A percentile compares a stretch with the other conserved stretches of the same genome.
Conservation (phyloP, 2,329 filamentous ascomycete genomes). For the Apiospora aurea region DNA sequence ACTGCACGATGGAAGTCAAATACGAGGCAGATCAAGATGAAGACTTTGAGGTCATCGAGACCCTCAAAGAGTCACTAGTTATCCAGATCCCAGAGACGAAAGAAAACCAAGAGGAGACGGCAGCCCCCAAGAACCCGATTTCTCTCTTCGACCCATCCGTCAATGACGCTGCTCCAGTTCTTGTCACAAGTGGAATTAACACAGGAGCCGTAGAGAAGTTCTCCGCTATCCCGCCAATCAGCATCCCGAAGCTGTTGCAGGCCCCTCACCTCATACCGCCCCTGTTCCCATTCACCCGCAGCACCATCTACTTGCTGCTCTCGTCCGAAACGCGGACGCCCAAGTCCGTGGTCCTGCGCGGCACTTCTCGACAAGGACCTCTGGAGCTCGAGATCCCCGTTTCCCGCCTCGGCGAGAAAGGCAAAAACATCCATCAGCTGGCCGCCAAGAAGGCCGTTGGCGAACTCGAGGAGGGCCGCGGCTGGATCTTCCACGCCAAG, state of each 20-base stretch:
- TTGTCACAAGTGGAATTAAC: no score
- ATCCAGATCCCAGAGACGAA: constrained; percentile 30
- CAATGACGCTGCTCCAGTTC: constrained; percentile 44
- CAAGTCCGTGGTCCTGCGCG: constrained; percentile 64
- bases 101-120: constrained; percentile 20
- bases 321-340: constrained; percentile 57
- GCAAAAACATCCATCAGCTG: constrained; percentile 71
- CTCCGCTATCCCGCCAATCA: constrained; percentile 59
- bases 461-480: constrained; percentile 74
- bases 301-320: constrained; percentile 70
- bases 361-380: constrained; percentile 62
- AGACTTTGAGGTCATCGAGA: constrained; percentile 66
- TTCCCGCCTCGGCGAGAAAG: constrained; percentile 51
- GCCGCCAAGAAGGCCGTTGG: constrained; percentile 71
- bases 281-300: constrained; percentile 72
- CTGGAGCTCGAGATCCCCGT: constrained; percentile 71
- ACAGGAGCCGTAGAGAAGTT: constrained; percentile 43
- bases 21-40: constrained; percentile 50
- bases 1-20: constrained; percentile 70
- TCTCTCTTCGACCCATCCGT: constrained; percentile 65
- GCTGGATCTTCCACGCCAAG: constrained; percentile 66
- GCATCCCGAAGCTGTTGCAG: constrained; percentile 66
- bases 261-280: constrained; percentile 68
- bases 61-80: constrained; percentile 47
- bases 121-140: constrained; percentile 50